phyloP scores from a whole-genome alignment of 176 grass and related monocot species.

The Oryza nivara region DNA sequence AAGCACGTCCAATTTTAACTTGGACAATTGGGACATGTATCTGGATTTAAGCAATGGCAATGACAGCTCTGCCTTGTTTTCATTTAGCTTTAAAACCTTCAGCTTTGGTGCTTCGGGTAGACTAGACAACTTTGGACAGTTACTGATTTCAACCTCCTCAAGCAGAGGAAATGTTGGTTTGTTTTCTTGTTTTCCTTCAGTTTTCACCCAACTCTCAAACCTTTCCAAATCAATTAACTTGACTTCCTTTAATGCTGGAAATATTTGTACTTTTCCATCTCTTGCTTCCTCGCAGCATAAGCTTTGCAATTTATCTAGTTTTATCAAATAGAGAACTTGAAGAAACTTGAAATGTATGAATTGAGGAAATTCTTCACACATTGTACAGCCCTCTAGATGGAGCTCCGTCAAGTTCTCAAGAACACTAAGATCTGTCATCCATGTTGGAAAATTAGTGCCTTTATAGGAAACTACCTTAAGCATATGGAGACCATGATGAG shows the following conservation, averaged over 20 bases:
- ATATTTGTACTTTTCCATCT: not conserved
- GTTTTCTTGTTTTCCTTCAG: not conserved
- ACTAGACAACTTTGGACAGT: slow-evolving; percentile 18
- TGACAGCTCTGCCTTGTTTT: not conserved
- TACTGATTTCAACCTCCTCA: not conserved
- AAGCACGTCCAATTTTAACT: fast-evolving
- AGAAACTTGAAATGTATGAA: not conserved
- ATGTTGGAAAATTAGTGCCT: not conserved
- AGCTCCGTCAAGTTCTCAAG: not conserved
- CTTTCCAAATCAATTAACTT: not conserved
- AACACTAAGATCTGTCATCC: not conserved
- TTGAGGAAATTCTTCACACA: not conserved
- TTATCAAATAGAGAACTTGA: not conserved
- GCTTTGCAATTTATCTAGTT: not conserved
- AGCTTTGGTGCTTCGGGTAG: slow-evolving; percentile 14
- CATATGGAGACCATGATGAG: not conserved
- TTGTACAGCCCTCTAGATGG: not conserved
- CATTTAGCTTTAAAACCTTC: not conserved
- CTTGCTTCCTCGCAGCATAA: not conserved
- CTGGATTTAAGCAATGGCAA: not conserved
- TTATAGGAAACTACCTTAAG: not conserved
- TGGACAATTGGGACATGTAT: not conserved
- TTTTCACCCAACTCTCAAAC: not conserved
- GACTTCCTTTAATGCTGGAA: not conserved
- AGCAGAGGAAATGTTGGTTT: not conserved